Evolutionary conservation across 2,329 filamentous ascomycete species (phyloP), one percentile per base, ranked within the genome.

Genomic region (Venturia oleaginea): DNA sequence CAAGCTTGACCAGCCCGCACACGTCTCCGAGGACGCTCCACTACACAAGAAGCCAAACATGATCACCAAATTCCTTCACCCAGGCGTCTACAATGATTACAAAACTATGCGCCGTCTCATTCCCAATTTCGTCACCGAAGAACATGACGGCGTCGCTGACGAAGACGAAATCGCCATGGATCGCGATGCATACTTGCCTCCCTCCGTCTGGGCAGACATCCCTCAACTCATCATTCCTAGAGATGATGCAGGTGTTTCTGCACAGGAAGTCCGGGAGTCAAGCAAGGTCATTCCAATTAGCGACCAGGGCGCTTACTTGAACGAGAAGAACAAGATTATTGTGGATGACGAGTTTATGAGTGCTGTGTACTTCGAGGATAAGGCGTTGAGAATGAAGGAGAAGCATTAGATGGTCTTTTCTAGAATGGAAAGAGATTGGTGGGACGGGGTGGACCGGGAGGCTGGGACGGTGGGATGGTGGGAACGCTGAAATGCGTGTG

Each of bases 101-200:
- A 66, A 63, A 13, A 69, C 75, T 5, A 71, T 72, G 38, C 65
- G 66, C n/a, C 68, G 69, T 0, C 70, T 76, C 30, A 62, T 71
- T 71, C 70, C 74, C 73, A 70, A 70, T 72, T 69, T 75, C 65
- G 70, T 75, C 64, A 69, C 71, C 34, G 65, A 71, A 30, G 51
- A 57, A 13, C 51, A 57, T 30, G 51, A 57, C 27, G 51, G 51
- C 19, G 51, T 57, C 11, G 51, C 51, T n/a, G 22, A 22, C 15
- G 69, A 75, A 65, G 66, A 65, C 65, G 0, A 72, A 68, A 22
- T 67, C 68, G n/a, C 72, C 70, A 62, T 70, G 70, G 10, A 65
- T 17, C 73, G 75, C 64, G 73, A 76, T 51, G 79, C 78, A 4
- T 81, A 75, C 68, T 72, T 76, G 61, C 75, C 78, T 60, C 79